These are phyloP conservation scores for Antitrichia curtipendula DNA, from an alignment of 225 moss, liverwort and hornwort species.

Conservation along the genomic window DNA sequence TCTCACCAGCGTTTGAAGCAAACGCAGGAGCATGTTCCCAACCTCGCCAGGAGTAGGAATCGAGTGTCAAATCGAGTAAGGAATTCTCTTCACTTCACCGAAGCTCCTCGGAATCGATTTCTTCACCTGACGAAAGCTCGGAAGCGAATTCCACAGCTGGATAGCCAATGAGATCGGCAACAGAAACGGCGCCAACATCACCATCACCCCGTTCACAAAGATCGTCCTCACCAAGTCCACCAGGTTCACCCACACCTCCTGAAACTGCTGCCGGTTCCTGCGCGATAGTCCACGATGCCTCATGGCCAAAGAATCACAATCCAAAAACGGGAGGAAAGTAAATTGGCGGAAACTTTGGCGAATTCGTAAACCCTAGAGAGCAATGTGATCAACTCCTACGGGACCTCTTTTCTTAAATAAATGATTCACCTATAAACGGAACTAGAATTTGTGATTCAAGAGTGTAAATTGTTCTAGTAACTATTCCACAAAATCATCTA, in stretches of 20 bases:
- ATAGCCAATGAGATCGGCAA: slow-evolving; percentile 21
- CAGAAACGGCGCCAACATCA: slow-evolving; percentile 15
- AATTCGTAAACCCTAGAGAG: neutral
- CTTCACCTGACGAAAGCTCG: slow-evolving; percentile 13
- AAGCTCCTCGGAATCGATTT: slow-evolving; percentile 13
- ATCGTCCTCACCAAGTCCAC: slow-evolving; percentile 7
- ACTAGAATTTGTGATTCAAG: too few species aligned
- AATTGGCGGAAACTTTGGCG: neutral
- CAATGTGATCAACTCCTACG: neutral
- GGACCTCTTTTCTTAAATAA: neutral
- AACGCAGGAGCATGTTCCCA: slow-evolving; percentile 1
- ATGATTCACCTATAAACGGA: neutral
- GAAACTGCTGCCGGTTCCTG: slow-evolving; percentile 15
- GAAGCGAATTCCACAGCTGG: slow-evolving; percentile 31
- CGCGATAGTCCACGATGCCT: neutral
- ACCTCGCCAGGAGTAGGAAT: neutral
- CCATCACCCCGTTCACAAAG: slow-evolving; percentile 24
- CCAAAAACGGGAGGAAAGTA: neutral
- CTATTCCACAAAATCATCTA: neutral
- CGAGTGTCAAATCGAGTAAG: neutral
- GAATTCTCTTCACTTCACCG: slow-evolving; percentile 9
- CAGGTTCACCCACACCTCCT: slow-evolving; percentile 1
- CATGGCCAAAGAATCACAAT: neutral
- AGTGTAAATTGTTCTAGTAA: neutral
- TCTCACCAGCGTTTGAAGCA: neutral